These are phyloP conservation scores for Phytophthora nicotianae DNA, from an alignment of 352 stramenopile species.

Conservation along the genomic window DNA sequence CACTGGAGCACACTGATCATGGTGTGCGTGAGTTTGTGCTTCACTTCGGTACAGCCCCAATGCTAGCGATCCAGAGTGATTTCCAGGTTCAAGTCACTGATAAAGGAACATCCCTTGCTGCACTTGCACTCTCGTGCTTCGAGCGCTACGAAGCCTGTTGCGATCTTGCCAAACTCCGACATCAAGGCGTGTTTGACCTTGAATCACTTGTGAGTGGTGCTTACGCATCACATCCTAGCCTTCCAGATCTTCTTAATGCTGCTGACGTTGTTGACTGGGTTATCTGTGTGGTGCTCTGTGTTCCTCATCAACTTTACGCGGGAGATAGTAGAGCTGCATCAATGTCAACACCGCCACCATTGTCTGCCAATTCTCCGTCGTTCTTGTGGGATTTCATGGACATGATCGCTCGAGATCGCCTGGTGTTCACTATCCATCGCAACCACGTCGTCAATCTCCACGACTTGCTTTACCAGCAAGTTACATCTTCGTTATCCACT, in stretches of 20 bases:
- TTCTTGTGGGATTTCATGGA: constrained; percentile 64
- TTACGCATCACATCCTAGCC: constrained; percentile 32
- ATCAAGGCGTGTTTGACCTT: constrained; percentile 55
- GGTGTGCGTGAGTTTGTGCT: constrained; percentile 62
- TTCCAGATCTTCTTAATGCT: constrained; percentile 28
- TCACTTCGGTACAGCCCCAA: constrained; percentile 57
- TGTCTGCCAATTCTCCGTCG: constrained; percentile 7
- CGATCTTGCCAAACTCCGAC: constrained; percentile 57
- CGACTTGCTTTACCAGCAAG: constrained; percentile 63
- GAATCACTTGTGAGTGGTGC: constrained; percentile 39
- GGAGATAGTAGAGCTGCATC: neutral
- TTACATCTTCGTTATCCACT: constrained; percentile 38
- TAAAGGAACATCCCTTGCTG: constrained; percentile 30
- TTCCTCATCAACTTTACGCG: constrained; percentile 45
- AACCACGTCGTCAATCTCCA: constrained; percentile 59
- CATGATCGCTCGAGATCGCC: constrained; percentile 49
- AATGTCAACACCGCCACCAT: constrained; percentile 8
- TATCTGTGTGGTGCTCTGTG: constrained; percentile 56
- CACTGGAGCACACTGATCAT: constrained; percentile 44
- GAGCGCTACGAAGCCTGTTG: constrained; percentile 49
- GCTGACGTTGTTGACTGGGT: constrained; percentile 52
- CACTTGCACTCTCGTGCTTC: constrained; percentile 63
- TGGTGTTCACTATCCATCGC: constrained; percentile 52
- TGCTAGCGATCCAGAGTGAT: constrained; percentile 64
- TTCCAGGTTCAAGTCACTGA: constrained; percentile 47